Evolutionary conservation across 345 rosid genomes (phyloP).

Genomic region (Iberis pinnata): DNA sequence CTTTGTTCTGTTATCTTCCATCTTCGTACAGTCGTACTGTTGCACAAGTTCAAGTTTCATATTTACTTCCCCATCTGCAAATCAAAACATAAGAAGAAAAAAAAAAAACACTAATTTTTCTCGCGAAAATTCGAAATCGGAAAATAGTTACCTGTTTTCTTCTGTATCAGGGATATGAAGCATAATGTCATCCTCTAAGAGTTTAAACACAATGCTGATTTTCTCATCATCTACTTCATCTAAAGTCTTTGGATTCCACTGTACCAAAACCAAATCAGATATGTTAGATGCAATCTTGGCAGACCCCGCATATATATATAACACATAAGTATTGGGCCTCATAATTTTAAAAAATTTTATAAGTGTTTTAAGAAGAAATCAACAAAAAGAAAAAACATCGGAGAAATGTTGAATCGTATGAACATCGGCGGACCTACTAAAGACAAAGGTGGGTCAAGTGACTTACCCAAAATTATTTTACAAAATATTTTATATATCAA

Average conservation of each 20-base stretch:
- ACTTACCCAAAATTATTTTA: too few species aligned
- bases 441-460: too few species aligned
- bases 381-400: too few species aligned
- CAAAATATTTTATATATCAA: too few species aligned
- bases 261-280: constrained; percentile 19
- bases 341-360: too few species aligned
- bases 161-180: constrained; percentile 68
- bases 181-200: constrained; percentile 53
- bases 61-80: constrained; percentile 79
- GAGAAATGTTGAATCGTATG: too few species aligned
- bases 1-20: constrained; percentile 8
- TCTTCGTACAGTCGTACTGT: constrained; percentile 15
- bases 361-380: too few species aligned
- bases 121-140: background rate
- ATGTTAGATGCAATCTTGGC: background rate
- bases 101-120: background rate
- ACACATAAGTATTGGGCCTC: too few species aligned
- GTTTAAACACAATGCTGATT: constrained; percentile 50
- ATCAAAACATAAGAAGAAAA: background rate
- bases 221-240: constrained; percentile 53
- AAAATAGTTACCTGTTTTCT: constrained; percentile 60
- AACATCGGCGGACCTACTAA: too few species aligned
- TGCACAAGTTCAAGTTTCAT: constrained; percentile 50
- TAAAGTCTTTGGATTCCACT: constrained; percentile 72
- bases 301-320: too few species aligned